Base-by-base conservation (phyloP, 148 eudicot genomes). In the Fagopyrum homotropicum region DNA sequence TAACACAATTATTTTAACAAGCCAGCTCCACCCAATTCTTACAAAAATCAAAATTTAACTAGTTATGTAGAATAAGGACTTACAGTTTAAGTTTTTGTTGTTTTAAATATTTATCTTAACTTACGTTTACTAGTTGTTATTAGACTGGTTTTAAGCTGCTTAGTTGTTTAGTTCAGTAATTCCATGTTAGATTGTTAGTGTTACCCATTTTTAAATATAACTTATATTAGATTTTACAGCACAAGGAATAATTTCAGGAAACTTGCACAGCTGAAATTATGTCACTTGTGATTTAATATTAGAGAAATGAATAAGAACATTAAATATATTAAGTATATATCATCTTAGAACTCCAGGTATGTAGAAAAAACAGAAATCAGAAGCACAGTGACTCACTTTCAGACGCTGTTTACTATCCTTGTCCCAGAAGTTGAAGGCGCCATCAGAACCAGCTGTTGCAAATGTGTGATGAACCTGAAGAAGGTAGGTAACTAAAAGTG, bases 401-500 rank as follows among this genome's bases (percentile, higher is more conserved):
- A 94, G 86, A 79, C 98, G 85, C 80, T 94, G 98, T 85, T 94
- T 94, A 79, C 98, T 94, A 79, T 94, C 98, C 80, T 94, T 94
- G 84, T 94, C 97, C 98, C 98, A 94, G 78, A 91, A 94, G 77
- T 90, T 94, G 76, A 90, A 91, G 79, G 88, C 86, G 66, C 98
- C 98, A 80, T 94, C 98, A 83, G 98, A 95, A 72, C 98, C 98
- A 14, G 96, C 87, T 69, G 98, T 92, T 64, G 98, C 97, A 86
- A 95, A 95, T 46, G 98, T 95, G 70, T 89, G 93, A 77, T 92
- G 92, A 72, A 89, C 78, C 98, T 95, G 83, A 59, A 80, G 79
- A 50, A 43, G 10, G 7, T 30, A 15, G 43, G 3, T 35, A 35
- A 4, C 1, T 61, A 59, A 4, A 8, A 35, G 12, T 22, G 15